Base-by-base conservation (phyloP, 1,139 yeast genomes). In the Scheffersomyces stambukii region DNA sequence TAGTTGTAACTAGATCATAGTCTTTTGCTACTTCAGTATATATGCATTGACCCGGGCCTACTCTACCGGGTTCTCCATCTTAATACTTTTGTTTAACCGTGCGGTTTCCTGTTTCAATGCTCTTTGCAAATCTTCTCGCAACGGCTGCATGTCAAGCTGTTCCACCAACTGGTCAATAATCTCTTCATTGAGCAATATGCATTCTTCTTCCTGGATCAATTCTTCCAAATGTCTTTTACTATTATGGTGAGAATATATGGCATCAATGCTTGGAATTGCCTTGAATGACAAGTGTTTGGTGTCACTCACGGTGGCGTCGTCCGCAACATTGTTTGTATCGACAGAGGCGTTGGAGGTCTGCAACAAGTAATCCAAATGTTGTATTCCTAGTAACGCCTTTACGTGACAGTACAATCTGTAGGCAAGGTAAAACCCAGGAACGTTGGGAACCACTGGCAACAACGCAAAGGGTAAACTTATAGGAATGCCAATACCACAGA, bases 361-460 rank as follows among this genome's bases (percentile, higher is more conserved):
- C 22, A 75, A 53, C 37, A 81, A 57, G 42, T 72, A 73, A 23
- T 64, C 56, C 41, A 86, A 57, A 47, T 85, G 94, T 40, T 69
- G 64, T 6, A 86, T 84, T 0, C 96, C 96, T 31, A 74, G 54
- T 35, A 74, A 64, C 1, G 96, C 96, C 48, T 82, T 84, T 48
- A 78, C 66, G 52, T 89, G 85, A 48, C 96, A 85, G 59, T 86
- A 91, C 12, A 83, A 68, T 40, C 98, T 68, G 54, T 82, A 91
- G 5, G 83, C 66, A 25, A 89, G 56, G 49, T 88, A 91, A 45
- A 91, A 81, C 0, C 96, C 96, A 0, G 98, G 98, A n/a, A 91
- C 74, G 44, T 91, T 91, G 12, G 98, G 98, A 2, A 89, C 53
- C n/a, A 89, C 67, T 0, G 98, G 98, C 0, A 91, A 49, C 25